Percentiles rank a stretch among this genome's conserved stretches.
Evolutionary conservation across 2,329 filamentous ascomycete genomes (phyloP).

Genomic region (Fusarium sp.): DNA sequence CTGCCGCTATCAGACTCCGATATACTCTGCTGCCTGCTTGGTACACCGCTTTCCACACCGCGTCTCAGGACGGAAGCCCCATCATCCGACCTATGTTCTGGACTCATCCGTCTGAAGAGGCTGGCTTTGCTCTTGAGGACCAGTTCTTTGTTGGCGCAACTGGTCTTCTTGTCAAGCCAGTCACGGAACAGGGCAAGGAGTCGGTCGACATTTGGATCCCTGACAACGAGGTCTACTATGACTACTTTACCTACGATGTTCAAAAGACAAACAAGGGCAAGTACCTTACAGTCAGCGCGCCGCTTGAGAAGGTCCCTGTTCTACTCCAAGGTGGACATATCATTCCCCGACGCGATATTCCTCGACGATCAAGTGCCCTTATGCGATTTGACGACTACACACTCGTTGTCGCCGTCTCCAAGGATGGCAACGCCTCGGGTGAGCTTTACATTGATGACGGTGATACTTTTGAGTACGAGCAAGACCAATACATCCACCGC

Average conservation of each 20-base stretch:
- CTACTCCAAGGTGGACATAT: constrained; percentile 95
- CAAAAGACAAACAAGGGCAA: constrained; percentile 77
- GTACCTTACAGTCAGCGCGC: constrained; percentile 75
- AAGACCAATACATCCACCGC: constrained; percentile 89
- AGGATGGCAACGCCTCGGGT: constrained; percentile 72
- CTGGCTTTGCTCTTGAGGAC: constrained; percentile 88
- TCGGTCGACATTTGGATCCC: constrained; percentile 86
- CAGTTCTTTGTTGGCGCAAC: constrained; percentile 92
- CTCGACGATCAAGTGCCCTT: constrained; percentile 83
- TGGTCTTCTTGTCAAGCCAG: constrained; percentile 91
- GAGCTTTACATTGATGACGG: constrained; percentile 93
- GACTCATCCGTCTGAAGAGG: constrained; percentile 86
- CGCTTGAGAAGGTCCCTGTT: constrained; percentile 86
- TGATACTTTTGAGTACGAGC: constrained; percentile 87
- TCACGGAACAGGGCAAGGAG: constrained; percentile 79
- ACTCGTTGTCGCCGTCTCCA: constrained; percentile 78
- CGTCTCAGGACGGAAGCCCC: constrained; percentile 82
- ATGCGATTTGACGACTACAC: constrained; percentile 98
- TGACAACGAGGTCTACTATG: constrained; percentile 90
- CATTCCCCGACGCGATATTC: constrained; percentile 87
- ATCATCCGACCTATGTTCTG: constrained; percentile 95
- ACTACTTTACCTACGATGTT: constrained; percentile 89
- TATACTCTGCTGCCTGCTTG: constrained; percentile 91
- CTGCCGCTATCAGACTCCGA: constrained; percentile 85
- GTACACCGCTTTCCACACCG: constrained; percentile 97